A percentile compares a stretch with the other conserved stretches of the same genome.
phyloP scores from a whole-genome alignment of 768 basidiomycete genomes.

The Pholiota conissans region DNA sequence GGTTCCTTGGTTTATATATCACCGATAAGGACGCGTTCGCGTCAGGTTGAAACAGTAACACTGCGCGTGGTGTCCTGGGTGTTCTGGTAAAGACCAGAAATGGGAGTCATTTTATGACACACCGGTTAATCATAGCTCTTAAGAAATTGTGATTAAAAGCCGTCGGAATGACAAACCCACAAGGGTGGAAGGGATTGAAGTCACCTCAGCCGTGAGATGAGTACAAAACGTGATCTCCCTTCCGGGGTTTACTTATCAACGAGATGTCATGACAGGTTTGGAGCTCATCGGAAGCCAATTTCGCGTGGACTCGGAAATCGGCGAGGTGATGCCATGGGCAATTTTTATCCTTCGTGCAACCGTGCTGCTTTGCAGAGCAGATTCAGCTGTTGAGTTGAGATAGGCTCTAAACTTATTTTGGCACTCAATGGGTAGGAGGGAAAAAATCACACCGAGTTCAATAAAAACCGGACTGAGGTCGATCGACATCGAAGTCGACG shows the following conservation, averaged over 20 bases:
- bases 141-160: not conserved
- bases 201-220: not conserved
- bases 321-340: too few species aligned
- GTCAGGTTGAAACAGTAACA: not conserved
- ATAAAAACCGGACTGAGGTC: constrained; percentile 2
- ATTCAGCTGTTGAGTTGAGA: not conserved
- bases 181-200: not conserved
- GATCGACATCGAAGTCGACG: not conserved
- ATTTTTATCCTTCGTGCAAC: not conserved
- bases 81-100: constrained; percentile 19
- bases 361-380: not conserved
- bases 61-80: constrained; percentile 2
- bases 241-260: not conserved
- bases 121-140: constrained; percentile 2
- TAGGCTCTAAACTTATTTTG: not conserved
- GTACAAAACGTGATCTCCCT: not conserved
- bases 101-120: constrained; percentile 11
- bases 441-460: not conserved
- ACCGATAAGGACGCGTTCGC: constrained; percentile 8
- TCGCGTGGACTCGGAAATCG: too few species aligned
- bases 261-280: not conserved
- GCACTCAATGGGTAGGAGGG: not conserved
- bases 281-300: not conserved
- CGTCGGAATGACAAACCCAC: constrained; percentile 5
- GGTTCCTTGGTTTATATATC: constrained; percentile 2